Evolutionary conservation across 257 asterid species (phyloP).

Genomic region (Lycium ferocissimum): DNA sequence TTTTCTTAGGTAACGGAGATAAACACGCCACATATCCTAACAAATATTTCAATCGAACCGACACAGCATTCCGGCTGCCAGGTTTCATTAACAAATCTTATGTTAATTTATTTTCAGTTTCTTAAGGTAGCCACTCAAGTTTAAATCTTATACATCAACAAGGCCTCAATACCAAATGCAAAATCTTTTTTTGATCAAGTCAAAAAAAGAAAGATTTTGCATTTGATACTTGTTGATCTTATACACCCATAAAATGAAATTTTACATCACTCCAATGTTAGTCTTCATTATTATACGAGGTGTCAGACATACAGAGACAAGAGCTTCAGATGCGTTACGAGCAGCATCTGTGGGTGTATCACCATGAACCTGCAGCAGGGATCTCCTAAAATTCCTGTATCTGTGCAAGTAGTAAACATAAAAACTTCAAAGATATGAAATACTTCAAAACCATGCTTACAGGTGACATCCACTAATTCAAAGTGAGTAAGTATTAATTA

Average conservation of each 20-base stretch:
- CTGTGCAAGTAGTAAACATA: slow-evolving; percentile 52
- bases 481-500: slow-evolving; percentile 32
- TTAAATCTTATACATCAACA: neutral
- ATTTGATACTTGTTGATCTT: neutral
- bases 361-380: slow-evolving; percentile 73
- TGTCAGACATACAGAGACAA: slow-evolving; percentile 64
- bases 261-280: slow-evolving; percentile 11
- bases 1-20: neutral
- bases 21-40: neutral
- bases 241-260: neutral
- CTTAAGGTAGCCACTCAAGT: neutral
- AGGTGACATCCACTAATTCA: slow-evolving; percentile 23
- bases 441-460: neutral
- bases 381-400: slow-evolving; percentile 83
- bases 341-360: slow-evolving; percentile 68
- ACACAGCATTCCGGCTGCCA: slow-evolving; percentile 8
- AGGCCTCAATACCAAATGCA: neutral
- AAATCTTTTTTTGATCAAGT: neutral
- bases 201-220: no score
- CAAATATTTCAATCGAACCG: neutral
- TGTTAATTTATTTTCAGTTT: slow-evolving; percentile 3
- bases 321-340: slow-evolving; percentile 78
- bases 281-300: slow-evolving; percentile 33
- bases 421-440: neutral
- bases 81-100: slow-evolving; percentile 3